Percentiles rank a stretch among this genome's conserved stretches.
Conservation (phyloP, 495 filamentous ascomycete species). For the Annulohypoxylon nitens region DNA sequence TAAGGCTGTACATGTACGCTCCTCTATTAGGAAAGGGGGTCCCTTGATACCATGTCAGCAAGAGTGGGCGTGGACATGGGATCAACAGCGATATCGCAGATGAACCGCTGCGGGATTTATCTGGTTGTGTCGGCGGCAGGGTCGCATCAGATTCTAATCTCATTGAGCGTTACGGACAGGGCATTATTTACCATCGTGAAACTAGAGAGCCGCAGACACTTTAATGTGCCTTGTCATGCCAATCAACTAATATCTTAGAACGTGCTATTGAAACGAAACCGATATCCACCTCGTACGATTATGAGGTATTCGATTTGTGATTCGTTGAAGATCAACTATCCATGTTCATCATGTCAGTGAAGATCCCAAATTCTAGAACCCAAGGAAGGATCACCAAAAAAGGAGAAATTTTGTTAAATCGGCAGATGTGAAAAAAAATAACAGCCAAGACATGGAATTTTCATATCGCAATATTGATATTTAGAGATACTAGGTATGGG, state of each 20-base stretch:
- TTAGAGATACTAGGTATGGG: neutral
- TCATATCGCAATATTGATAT: neutral
- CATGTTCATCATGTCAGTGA: neutral
- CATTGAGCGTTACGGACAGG: neutral
- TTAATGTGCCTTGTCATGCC: neutral
- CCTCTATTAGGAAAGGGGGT: neutral
- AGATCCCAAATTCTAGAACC: neutral
- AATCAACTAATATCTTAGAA: neutral
- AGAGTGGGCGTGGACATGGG: neutral
- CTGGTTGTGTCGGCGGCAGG: neutral
- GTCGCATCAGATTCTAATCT: constrained; percentile 3
- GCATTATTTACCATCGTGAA: neutral
- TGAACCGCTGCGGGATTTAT: constrained; percentile 13
- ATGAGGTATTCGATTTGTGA: neutral
- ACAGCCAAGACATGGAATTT: neutral
- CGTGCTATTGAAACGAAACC: neutral
- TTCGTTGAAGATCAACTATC: neutral
- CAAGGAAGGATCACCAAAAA: neutral
- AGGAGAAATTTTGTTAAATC: too few relatives aligned
- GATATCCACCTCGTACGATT: neutral
- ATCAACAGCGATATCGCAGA: neutral
- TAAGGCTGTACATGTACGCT: neutral
- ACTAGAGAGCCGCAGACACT: constrained; percentile 1
- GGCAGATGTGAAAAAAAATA: neutral
- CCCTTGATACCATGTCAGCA: constrained; percentile 12